Evolutionary conservation across 306 rosid species (phyloP), one percentile per base, ranked within the genome.

Genomic region (Luffa aegyptiaca): DNA sequence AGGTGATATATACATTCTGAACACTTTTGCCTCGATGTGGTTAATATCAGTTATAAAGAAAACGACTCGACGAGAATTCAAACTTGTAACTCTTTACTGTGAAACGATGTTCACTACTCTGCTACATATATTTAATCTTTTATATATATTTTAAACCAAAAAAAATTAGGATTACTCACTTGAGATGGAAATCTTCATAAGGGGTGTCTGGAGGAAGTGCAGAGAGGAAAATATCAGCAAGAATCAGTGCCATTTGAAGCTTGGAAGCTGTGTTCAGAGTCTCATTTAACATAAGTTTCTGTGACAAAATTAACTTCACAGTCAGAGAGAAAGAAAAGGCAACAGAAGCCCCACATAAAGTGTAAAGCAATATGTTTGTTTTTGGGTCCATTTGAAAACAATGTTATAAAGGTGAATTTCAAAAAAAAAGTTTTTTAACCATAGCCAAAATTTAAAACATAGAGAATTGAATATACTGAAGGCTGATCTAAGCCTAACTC

Each of bases 261-360:
- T 88, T 94, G 70, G 86, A 80, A 49, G 92, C 83, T 36, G 95
- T 85, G 84, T 61, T 81, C 10, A 94, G 84, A 33, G 83, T 80
- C 4, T 91, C 94, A 79, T 89, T 88, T 72, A 94, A 87, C 90
- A 94, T 84, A 76, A 94, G 84, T 6, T 83, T 80, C 98, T 94
- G 93, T 68, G 4, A 68, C 33, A 66, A 8, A 66, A 61, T 5
- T 26, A 26, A 61, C 3, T 26, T 10, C 66, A 61, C 14, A 0
- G 3, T 61, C 39, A 66, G 26, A 37, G n/a, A 62, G 18, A 31
- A 1, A 61, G 61, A 12, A 2, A 69, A 20, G 10, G 53, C 21
- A n/a, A 41, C 3, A 10, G 10, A 8, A n/a, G 35, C 68, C 68
- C 39, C 68, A 49, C 55, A 10, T 26, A 26, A 26, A 26, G 31